These are phyloP conservation scores for Suhomyces sp. DNA, from an alignment of 805 yeast species.

Conservation along the genomic window DNA sequence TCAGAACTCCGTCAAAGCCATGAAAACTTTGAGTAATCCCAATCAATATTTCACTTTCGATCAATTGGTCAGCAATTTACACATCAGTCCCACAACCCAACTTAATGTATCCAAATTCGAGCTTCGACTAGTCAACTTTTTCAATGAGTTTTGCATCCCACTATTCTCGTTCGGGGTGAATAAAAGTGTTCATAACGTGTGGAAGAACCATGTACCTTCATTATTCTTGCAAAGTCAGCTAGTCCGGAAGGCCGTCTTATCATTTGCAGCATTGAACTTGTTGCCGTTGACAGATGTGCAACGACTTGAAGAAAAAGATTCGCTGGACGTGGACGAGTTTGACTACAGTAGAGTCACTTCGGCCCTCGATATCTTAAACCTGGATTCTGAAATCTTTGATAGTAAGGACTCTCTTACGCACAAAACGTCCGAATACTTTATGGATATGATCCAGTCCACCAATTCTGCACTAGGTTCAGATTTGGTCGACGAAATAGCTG, in stretches of 20 bases:
- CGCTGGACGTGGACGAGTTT: neutral
- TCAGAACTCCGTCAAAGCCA: neutral
- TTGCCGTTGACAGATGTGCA: conserved; percentile 22
- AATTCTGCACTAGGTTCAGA: conserved; percentile 7
- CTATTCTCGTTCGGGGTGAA: conserved; percentile 25
- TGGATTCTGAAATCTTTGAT: neutral
- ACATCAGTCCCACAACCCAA: conserved; percentile 17
- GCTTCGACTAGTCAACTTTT: conserved; percentile 24
- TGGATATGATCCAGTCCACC: conserved; percentile 14
- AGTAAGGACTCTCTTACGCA: conserved; percentile 13
- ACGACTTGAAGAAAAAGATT: conserved; percentile 8
- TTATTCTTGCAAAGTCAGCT: conserved; percentile 22
- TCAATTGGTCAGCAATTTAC: neutral
- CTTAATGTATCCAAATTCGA: conserved; percentile 22
- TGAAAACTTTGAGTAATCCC: neutral
- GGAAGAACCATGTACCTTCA: conserved; percentile 26
- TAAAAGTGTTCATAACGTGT: conserved; percentile 17
- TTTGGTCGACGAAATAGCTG: neutral
- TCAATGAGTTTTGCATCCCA: conserved; percentile 26
- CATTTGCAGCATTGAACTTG: conserved; percentile 24
- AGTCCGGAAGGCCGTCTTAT: conserved; percentile 23
- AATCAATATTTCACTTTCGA: conserved; percentile 1
- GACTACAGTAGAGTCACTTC: neutral
- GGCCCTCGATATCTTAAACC: neutral
- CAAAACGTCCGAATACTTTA: conserved; percentile 23